A percentile compares a stretch with the other conserved stretches of the same genome.
Conservation (phyloP, 345 rosid genomes). For the Lumnitzera littorea region DNA sequence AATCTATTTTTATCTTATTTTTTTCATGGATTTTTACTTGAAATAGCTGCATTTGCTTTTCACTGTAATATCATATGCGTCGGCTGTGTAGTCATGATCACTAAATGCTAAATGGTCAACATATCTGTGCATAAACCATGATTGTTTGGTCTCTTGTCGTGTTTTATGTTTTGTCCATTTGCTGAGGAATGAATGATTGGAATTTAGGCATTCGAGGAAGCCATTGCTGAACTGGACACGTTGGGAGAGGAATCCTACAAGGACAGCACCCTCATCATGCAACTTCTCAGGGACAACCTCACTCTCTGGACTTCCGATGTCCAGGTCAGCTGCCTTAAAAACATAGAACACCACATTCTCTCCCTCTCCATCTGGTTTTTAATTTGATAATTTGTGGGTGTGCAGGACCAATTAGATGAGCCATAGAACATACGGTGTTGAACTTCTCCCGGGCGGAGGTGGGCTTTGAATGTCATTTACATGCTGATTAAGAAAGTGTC, state of each 20-base stretch:
- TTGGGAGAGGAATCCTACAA: slow-evolving; percentile 96
- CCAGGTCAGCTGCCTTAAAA: slow-evolving; percentile 43
- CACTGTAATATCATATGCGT: too few species aligned
- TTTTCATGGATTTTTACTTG: too few species aligned
- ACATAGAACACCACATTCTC: neutral
- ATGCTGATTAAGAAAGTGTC: slow-evolving; percentile 24
- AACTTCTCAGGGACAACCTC: slow-evolving; percentile 86
- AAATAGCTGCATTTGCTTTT: too few species aligned
- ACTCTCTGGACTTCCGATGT: slow-evolving; percentile 97
- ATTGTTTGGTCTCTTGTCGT: neutral
- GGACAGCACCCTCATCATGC: slow-evolving; percentile 99
- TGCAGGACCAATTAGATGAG: slow-evolving; percentile 81
- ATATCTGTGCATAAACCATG: too few species aligned
- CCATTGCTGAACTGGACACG: slow-evolving; percentile 90
- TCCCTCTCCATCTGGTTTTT: neutral
- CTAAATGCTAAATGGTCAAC: too few species aligned
- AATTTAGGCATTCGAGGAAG: slow-evolving; percentile 84
- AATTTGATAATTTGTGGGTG: neutral
- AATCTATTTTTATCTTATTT: too few species aligned
- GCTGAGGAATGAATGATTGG: neutral
- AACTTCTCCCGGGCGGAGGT: slow-evolving; percentile 53
- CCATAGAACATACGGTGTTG: slow-evolving; percentile 28
- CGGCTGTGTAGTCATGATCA: too few species aligned
- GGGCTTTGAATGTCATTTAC: slow-evolving; percentile 65
- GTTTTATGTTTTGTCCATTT: neutral